Conservation (phyloP, 371 early-diverging fungal species). For the Circinella umbellata region DNA sequence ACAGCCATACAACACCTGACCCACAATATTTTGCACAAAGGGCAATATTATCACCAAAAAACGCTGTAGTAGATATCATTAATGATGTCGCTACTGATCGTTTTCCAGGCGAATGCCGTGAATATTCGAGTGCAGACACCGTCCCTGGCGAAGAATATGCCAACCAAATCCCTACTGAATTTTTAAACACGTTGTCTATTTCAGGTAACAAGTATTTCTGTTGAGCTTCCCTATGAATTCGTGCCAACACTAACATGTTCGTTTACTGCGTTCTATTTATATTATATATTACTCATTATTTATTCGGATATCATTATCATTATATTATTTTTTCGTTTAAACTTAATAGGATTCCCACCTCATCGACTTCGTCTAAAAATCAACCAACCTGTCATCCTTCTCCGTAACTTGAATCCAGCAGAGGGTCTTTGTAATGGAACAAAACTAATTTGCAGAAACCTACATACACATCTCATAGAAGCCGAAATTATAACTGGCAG, state of each 20-base stretch:
- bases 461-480: slow-evolving; percentile 16
- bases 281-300: no score
- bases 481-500: slow-evolving; percentile 20
- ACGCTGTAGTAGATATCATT: background rate
- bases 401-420: slow-evolving; percentile 30
- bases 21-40: background rate
- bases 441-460: slow-evolving; percentile 20
- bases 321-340: background rate
- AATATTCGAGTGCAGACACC: slow-evolving; percentile 1
- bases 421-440: slow-evolving; percentile 38
- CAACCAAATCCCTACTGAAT: background rate
- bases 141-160: background rate
- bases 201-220: background rate
- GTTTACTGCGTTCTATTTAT: background rate
- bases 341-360: slow-evolving; percentile 20
- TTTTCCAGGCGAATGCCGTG: slow-evolving; percentile 1
- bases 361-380: slow-evolving; percentile 23
- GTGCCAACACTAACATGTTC: background rate
- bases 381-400: slow-evolving; percentile 30
- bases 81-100: background rate
- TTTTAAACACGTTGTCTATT: background rate
- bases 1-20: background rate
- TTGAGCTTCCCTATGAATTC: no score
- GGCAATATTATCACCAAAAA: slow-evolving; percentile 9
- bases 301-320: background rate